Evolutionary conservation across 768 basidiomycete species (phyloP).

Genomic region (Trametes coccinea): DNA sequence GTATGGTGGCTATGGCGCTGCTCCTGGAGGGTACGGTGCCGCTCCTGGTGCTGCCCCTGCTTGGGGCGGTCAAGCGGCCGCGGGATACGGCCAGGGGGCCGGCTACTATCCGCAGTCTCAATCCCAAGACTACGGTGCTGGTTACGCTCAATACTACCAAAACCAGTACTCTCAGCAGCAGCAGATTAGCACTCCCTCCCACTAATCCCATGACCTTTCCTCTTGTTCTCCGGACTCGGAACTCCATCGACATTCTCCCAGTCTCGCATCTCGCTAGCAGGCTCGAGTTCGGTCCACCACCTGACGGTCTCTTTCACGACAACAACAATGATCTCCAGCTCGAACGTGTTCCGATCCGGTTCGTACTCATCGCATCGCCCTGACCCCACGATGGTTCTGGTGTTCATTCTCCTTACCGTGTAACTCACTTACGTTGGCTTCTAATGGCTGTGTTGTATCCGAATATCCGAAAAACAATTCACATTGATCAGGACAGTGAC

Average conservation of each 20-base stretch:
- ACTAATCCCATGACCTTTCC: conserved; percentile 28
- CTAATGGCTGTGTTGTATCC: conserved; percentile 17
- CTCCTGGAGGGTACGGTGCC: conserved; percentile 19
- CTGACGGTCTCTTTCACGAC: conserved; percentile 14
- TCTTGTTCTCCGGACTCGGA: neutral
- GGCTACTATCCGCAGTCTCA: conserved; percentile 46
- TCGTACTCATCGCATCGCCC: conserved; percentile 18
- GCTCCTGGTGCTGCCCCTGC: conserved; percentile 5
- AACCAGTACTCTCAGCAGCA: conserved; percentile 84
- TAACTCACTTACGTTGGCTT: conserved; percentile 18
- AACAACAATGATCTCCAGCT: conserved; percentile 1
- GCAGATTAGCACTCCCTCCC: conserved; percentile 50
- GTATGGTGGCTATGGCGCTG: conserved; percentile 23
- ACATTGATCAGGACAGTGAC: too few species aligned
- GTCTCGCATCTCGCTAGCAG: neutral
- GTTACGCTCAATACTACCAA: conserved; percentile 87
- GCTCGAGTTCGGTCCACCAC: conserved; percentile 3
- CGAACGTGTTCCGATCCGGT: conserved; percentile 9
- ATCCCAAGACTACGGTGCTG: conserved; percentile 70
- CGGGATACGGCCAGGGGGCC: conserved; percentile 34
- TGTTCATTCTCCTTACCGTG: neutral
- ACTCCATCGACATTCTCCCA: conserved; percentile 13
- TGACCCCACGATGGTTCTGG: conserved; percentile 4
- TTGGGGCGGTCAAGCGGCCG: conserved; percentile 35
- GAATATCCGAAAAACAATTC: neutral